Conservation (phyloP, 2,329 filamentous ascomycete species). For the Fusarium coicis region DNA sequence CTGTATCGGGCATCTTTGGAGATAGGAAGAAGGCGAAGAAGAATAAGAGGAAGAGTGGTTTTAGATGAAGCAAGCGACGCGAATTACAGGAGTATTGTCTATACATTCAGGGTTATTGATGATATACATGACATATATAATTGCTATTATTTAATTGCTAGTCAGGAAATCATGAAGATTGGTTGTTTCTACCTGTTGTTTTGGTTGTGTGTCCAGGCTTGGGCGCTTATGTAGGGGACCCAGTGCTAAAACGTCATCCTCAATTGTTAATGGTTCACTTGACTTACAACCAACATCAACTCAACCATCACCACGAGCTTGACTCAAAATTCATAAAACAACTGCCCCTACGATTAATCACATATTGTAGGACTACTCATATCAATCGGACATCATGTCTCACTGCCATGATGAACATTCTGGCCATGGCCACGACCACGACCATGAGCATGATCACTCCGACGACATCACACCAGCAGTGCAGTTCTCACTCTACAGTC, state of each 20-base stretch:
- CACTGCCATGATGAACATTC: constrained; percentile 65
- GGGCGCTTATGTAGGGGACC: constrained; percentile 12
- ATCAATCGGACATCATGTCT: constrained; percentile 46
- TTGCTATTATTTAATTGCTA: neutral
- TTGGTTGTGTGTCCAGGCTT: neutral
- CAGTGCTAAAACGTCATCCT: constrained; percentile 36
- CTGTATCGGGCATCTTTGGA: constrained; percentile 58
- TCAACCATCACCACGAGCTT: neutral
- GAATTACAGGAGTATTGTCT: neutral
- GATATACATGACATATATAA: neutral
- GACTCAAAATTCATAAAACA: neutral
- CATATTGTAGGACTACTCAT: neutral
- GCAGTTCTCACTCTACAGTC: constrained; percentile 89
- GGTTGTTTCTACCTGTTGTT: neutral
- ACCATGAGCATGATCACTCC: constrained; percentile 81
- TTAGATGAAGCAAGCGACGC: constrained; percentile 45
- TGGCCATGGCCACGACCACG: constrained; percentile 64
- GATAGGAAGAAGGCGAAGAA: constrained; percentile 57
- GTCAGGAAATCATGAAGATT: neutral
- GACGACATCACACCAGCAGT: constrained; percentile 93
- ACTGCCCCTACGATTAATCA: no score
- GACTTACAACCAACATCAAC: constrained; percentile 36
- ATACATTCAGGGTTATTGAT: neutral
- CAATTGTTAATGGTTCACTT: constrained; percentile 11
- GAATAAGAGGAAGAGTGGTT: constrained; percentile 55